Percentiles rank a stretch among this genome's conserved stretches.
phyloP scores from a whole-genome alignment of 1,284 basidiomycete genomes.

The Phylloporus sp. region DNA sequence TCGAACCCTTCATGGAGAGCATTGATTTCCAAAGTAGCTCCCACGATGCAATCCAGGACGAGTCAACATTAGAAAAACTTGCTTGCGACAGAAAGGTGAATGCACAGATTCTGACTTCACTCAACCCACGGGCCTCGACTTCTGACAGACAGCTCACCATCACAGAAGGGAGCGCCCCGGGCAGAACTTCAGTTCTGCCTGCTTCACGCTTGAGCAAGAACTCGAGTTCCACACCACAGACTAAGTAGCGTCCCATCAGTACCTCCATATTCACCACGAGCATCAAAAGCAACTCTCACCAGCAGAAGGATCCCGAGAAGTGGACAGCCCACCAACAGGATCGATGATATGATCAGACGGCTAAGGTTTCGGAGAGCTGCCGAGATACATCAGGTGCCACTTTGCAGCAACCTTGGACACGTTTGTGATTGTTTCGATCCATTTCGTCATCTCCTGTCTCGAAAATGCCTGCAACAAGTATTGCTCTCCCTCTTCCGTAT shows the following conservation, averaged over 20 bases:
- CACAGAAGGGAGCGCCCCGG: constrained; percentile 65
- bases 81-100: constrained; percentile 13
- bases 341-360: constrained; percentile 71
- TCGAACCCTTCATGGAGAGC: constrained; percentile 75
- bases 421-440: constrained; percentile 73
- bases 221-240: constrained; percentile 77
- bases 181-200: constrained; percentile 47
- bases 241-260: constrained; percentile 41
- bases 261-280: background rate
- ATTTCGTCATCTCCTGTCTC: constrained; percentile 69
- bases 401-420: constrained; percentile 74
- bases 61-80: background rate
- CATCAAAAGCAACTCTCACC: constrained; percentile 46
- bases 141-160: constrained; percentile 68
- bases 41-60: constrained; percentile 76
- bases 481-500: constrained; percentile 84
- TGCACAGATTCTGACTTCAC: constrained; percentile 83
- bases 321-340: constrained; percentile 39
- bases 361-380: constrained; percentile 69
- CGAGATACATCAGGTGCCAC: constrained; percentile 80
- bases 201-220: constrained; percentile 70
- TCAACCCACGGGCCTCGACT: constrained; percentile 74
- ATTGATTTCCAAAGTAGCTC: constrained; percentile 71
- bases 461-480: constrained; percentile 76
- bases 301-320: constrained; percentile 60